Conservation (phyloP, 805 yeast species). For the Teunomyces atbi region DNA sequence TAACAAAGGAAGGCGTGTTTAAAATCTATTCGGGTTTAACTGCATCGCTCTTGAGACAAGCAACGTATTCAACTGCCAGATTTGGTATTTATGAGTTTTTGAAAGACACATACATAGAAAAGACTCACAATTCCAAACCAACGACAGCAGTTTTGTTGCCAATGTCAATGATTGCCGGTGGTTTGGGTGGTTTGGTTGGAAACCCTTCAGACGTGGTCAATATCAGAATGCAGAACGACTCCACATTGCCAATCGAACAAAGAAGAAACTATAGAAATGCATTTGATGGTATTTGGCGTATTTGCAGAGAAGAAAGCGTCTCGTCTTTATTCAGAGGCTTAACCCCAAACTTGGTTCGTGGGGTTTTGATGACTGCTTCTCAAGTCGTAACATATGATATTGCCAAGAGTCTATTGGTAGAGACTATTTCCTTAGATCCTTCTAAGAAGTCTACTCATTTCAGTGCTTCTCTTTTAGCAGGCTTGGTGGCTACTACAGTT, state of each 20-base stretch:
- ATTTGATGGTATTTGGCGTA: conserved; percentile 66
- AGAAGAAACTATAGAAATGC: conserved; percentile 78
- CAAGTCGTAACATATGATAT: conserved; percentile 87
- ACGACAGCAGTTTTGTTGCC: conserved; percentile 64
- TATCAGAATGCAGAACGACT: conserved; percentile 89
- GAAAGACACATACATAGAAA: conserved; percentile 50
- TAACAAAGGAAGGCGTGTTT: conserved; percentile 60
- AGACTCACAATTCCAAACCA: conserved; percentile 44
- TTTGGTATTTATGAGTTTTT: conserved; percentile 82
- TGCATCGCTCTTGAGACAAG: conserved; percentile 82
- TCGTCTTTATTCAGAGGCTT: conserved; percentile 67
- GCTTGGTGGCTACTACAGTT: conserved; percentile 85
- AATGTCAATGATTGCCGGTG: conserved; percentile 83
- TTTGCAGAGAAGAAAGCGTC: conserved; percentile 59
- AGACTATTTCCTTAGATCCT: conserved; percentile 50
- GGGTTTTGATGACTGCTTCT: conserved; percentile 85
- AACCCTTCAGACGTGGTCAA: conserved; percentile 87
- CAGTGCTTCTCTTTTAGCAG: conserved; percentile 75
- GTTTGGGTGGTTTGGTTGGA: conserved; percentile 80
- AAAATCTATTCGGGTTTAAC: conserved; percentile 80
- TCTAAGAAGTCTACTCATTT: conserved; percentile 70
- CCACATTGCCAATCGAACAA: conserved; percentile 58
- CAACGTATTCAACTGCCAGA: conserved; percentile 82
- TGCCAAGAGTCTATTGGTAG: conserved; percentile 61
- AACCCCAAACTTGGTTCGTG: conserved; percentile 75